Evolutionary conservation across 1,139 yeast species (phyloP).

Genomic region (Zhuliangozyma blackwelliae): DNA sequence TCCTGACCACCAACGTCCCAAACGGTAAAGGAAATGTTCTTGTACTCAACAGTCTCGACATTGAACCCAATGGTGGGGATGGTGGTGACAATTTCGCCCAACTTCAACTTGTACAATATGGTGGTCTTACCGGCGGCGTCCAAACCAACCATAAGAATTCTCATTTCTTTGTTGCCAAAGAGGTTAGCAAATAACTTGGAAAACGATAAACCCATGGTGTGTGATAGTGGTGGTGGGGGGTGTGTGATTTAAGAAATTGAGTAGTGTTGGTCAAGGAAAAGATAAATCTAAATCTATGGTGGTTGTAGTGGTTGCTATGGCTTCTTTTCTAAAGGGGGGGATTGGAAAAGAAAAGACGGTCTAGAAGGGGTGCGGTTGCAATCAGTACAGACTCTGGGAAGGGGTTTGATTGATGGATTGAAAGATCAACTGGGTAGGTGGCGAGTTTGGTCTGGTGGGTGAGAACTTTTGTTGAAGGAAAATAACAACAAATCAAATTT

Average conservation of each 20-base stretch:
- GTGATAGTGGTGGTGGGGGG: too few relatives aligned
- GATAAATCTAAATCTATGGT: too few relatives aligned
- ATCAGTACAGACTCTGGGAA: too few relatives aligned
- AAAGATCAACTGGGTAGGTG: too few relatives aligned
- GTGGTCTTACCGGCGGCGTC: constrained; percentile 45
- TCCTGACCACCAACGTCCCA: constrained; percentile 47
- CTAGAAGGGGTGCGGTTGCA: too few relatives aligned
- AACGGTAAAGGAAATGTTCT: constrained; percentile 38
- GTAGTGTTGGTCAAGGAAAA: too few relatives aligned
- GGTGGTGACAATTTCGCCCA: constrained; percentile 40
- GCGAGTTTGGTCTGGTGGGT: neutral
- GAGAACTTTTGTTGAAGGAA: constrained; percentile 1
- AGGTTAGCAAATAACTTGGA: constrained; percentile 33
- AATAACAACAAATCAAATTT: constrained; percentile 13
- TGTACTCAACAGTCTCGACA: constrained; percentile 41
- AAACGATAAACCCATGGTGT: constrained; percentile 32
- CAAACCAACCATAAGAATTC: constrained; percentile 42
- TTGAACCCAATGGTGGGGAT: constrained; percentile 42
- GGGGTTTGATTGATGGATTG: too few relatives aligned
- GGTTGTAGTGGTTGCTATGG: too few relatives aligned
- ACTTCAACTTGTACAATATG: constrained; percentile 38
- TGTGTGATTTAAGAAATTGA: too few relatives aligned
- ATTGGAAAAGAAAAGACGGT: too few relatives aligned
- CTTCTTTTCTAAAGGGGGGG: too few relatives aligned
- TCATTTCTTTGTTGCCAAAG: constrained; percentile 41